Evolutionary conservation across 371 early-diverging fungal genomes (phyloP), one percentile per base, ranked within the genome.

Genomic region (Mucor circinelloides): DNA sequence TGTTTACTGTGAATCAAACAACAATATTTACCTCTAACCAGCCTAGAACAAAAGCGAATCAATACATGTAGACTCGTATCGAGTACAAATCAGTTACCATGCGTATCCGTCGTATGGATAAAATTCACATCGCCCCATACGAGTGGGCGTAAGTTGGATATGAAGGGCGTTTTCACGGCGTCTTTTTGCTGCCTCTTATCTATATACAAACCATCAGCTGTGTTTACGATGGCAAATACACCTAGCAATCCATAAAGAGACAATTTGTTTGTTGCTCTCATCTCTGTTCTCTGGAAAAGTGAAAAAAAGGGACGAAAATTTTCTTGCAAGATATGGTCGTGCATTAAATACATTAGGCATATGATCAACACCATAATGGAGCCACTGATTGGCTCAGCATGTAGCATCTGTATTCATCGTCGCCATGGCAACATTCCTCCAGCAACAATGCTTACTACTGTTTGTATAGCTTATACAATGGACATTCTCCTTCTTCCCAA

Each of bases 121-220:
- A 85, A 76, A 56, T 82, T 83, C 31, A 83, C 75, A 60, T 85
- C 82, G 10, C 84, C 83, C 86, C 86, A 86, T 4, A 63, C 52
- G 34, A 86, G 66, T 2, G 82, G 84, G 13, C 66, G 55, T 13
- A 68, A 57, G 23, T 44, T 8, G 27, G 46, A n/a, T 0, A 46
- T 8, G 6, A 10, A n/a, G 10, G 63, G 63, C 27, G 63, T 58
- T 25, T 21, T 32, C 12, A 58, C 38, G 36, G 67, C 67, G 57
- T 67, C 67, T 32, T 55, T 42, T 57, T 67, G 67, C 38, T 62
- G 58, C 7, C 68, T 21, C 17, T 58, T 68, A 28, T 38, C 36
- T 28, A 66, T 48, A 32, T 56, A 52, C 52, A 52, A 52, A 12
- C 52, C 52, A 13, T 52, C 13, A 12, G 15, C 12, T 23, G 27